A percentile compares a stretch with the other conserved stretches of the same genome.
These are phyloP conservation scores for Pyrus communis DNA, from an alignment of 306 rosid species.

Conservation along the genomic window DNA sequence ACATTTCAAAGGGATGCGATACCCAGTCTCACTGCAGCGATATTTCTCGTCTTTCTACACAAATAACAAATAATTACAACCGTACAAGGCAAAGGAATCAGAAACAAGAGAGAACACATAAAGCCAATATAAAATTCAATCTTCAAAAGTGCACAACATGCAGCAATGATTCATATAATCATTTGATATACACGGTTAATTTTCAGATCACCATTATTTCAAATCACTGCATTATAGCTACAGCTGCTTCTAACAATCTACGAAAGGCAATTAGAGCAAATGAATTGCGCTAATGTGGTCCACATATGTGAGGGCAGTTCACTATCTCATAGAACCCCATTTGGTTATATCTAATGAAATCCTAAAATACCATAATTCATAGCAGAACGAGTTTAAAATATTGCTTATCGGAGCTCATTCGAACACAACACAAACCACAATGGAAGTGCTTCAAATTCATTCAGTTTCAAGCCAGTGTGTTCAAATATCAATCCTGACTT, in stretches of 20 bases:
- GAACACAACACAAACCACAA: neutral
- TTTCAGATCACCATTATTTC: neutral
- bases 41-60: conserved; percentile 59
- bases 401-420: neutral
- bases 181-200: neutral
- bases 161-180: neutral
- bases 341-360: neutral
- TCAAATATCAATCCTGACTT: neutral
- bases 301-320: neutral
- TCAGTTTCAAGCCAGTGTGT: neutral
- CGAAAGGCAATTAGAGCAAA: neutral
- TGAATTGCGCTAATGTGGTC: neutral
- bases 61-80: neutral
- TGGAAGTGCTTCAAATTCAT: neutral
- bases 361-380: neutral
- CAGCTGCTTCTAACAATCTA: neutral
- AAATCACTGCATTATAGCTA: neutral
- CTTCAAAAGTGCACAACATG: neutral
- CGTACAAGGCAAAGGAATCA: conserved; percentile 3
- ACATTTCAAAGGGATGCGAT: conserved; percentile 84
- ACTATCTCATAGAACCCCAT: neutral
- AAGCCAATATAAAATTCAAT: neutral
- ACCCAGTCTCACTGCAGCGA: conserved; percentile 93
- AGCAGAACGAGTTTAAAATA: neutral
- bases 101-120: neutral